Conservation (phyloP, 306 rosid species). For the Benincasa hispida region DNA sequence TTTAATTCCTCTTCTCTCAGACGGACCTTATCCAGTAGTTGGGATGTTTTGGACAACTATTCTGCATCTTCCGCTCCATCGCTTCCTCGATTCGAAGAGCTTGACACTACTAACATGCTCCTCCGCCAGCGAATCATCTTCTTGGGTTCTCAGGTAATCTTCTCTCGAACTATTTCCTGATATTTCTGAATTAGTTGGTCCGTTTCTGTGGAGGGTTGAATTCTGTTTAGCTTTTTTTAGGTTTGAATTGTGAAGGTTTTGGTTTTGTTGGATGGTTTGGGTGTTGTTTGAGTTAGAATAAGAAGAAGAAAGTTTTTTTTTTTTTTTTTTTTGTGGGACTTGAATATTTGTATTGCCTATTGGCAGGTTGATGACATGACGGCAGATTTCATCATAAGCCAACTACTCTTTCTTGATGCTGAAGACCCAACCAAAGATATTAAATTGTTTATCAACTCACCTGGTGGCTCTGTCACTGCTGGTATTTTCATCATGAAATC, state of each 20-base stretch:
- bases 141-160: conserved; percentile 74
- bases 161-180: background rate
- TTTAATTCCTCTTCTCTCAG: conserved; percentile 16
- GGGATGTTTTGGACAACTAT: conserved; percentile 32
- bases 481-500: conserved; percentile 22
- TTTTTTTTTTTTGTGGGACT: too few species aligned
- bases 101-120: conserved; percentile 81
- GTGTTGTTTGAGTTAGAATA: background rate
- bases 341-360: background rate
- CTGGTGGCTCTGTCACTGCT: conserved; percentile 94
- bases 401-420: conserved; percentile 72
- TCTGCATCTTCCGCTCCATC: conserved; percentile 35
- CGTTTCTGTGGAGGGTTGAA: background rate
- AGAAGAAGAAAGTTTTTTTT: background rate
- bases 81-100: conserved; percentile 70
- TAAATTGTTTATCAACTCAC: conserved; percentile 78
- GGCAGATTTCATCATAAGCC: conserved; percentile 81
- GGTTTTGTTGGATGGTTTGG: background rate
- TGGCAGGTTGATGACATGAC: conserved; percentile 83
- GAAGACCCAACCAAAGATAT: conserved; percentile 83
- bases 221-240: background rate
- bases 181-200: background rate
- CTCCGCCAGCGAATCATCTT: conserved; percentile 89
- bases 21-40: conserved; percentile 48
- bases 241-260: background rate